Evolutionary conservation across 306 rosid species (phyloP).

Genomic region (Lathyrus tuberosus): DNA sequence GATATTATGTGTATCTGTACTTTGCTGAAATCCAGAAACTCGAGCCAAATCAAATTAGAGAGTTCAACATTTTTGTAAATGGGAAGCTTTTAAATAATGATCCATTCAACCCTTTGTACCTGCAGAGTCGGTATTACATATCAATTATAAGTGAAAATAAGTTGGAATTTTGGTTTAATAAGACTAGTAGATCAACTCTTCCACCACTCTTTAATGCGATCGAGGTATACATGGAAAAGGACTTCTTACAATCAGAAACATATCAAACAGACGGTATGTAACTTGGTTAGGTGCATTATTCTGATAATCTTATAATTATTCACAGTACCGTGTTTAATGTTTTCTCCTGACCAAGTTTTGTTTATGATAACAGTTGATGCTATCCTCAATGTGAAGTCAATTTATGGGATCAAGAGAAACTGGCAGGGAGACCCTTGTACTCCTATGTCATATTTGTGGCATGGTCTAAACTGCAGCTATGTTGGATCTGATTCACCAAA

Average conservation of each 20-base stretch:
- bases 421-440: slow-evolving; percentile 56
- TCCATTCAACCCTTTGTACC: slow-evolving; percentile 29
- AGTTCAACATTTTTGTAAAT: slow-evolving; percentile 44
- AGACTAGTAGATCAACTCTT: slow-evolving; percentile 47
- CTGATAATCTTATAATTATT: background rate
- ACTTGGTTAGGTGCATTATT: slow-evolving; percentile 12
- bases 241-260: slow-evolving; percentile 43
- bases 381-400: slow-evolving; percentile 40
- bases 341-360: slow-evolving; percentile 11
- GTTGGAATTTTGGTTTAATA: slow-evolving; percentile 38
- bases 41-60: slow-evolving; percentile 42
- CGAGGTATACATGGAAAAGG: slow-evolving; percentile 39
- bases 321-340: no score
- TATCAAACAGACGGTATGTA: slow-evolving; percentile 42
- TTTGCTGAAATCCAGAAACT: slow-evolving; percentile 47
- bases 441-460: slow-evolving; percentile 40
- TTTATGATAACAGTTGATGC: slow-evolving; percentile 39
- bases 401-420: slow-evolving; percentile 49
- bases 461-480: slow-evolving; percentile 50
- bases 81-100: slow-evolving; percentile 8
- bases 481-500: slow-evolving; percentile 38
- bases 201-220: slow-evolving; percentile 47
- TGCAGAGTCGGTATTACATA: background rate
- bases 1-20: slow-evolving; percentile 33
- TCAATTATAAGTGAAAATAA: background rate